Evolutionary conservation across 306 rosid species (phyloP).

Genomic region (Cicer cuneatum): DNA sequence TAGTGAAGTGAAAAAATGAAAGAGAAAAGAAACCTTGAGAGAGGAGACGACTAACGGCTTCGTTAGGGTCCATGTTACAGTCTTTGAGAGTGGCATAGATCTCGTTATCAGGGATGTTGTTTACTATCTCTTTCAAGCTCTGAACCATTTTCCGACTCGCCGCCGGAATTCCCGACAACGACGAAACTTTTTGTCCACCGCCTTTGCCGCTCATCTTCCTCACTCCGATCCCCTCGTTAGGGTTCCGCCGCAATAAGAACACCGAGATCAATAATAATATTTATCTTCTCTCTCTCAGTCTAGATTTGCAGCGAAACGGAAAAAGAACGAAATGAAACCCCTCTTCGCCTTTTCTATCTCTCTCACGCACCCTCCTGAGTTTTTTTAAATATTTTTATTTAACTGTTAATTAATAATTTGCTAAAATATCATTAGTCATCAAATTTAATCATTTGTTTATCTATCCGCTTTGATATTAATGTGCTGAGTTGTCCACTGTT

Average conservation of each 20-base stretch:
- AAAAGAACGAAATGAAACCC: constrained; percentile 37
- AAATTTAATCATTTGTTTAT: not conserved
- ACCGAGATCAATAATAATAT: not conserved
- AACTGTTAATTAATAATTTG: not conserved
- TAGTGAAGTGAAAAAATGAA: not conserved
- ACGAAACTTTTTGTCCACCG: constrained; percentile 55
- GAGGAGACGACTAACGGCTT: constrained; percentile 98
- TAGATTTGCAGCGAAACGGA: constrained; percentile 49
- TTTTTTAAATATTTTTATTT: not conserved
- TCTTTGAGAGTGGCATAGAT: constrained; percentile 93
- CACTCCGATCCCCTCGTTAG: constrained; percentile 41
- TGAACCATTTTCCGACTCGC: constrained; percentile 89
- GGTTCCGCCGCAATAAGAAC: constrained; percentile 68
- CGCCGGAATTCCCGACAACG: constrained; percentile 72
- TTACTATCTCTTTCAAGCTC: constrained; percentile 90
- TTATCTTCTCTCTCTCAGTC: constrained; percentile 11
- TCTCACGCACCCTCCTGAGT: constrained; percentile 2
- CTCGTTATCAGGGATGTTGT: constrained; percentile 87
- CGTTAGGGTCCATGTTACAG: constrained; percentile 99
- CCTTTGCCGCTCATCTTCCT: constrained; percentile 71
- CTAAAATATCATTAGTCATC: not conserved
- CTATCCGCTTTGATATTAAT: not conserved
- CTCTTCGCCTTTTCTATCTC: constrained; percentile 28
- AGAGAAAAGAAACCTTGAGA: constrained; percentile 72
- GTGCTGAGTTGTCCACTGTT: not conserved